Evolutionary conservation across 2,329 filamentous ascomycete genomes (phyloP), one percentile per base, ranked within the genome.

Genomic region (Bipolaris gigantea): DNA sequence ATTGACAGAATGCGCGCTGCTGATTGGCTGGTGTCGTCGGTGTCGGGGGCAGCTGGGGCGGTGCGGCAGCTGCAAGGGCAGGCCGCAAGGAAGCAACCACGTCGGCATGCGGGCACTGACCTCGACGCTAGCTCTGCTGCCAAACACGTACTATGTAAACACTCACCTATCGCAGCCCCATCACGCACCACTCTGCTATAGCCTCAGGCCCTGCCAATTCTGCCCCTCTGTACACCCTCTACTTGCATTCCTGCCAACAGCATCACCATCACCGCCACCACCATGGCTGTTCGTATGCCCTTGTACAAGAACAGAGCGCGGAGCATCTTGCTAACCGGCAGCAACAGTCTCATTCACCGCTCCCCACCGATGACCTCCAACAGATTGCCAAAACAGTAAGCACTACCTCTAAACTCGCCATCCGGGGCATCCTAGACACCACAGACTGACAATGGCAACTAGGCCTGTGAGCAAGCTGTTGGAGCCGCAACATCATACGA

Each of bases 381-480:
- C 52, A 65, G 35, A 71, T 73, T 50, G 70, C 64, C 38, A 59
- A 59, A 57, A 64, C 48, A 18, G 71, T 72, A 63, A n/a, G 65
- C 34, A 39, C n/a, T 19, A n/a, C 13, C 21, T 23, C 27, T 18
- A 32, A 18, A 13, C 16, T 15, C 15, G 25, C 7, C 16, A n/a
- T 34, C 7, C 1, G 9, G 11, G 23, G 18, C 19, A 5, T 11
- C 35, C 5, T 0, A 30, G 27, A 38, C 55, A 19, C n/a, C 21
- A 25, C 6, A 56, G 16, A 10, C 57, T 63, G 32, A 60, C 46
- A 15, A 40, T 23, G 49, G 57, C 19, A 54, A 32, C 30, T 21
- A 96, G 92, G 92, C 91, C 64, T 96, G 92, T 81, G 86, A 89
- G 71, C 83, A 82, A 64, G 89, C 90, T 55, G 84, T 97, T 67